These are phyloP conservation scores for Microthlaspi erraticum DNA, from an alignment of 345 rosid genomes.

Conservation along the genomic window DNA sequence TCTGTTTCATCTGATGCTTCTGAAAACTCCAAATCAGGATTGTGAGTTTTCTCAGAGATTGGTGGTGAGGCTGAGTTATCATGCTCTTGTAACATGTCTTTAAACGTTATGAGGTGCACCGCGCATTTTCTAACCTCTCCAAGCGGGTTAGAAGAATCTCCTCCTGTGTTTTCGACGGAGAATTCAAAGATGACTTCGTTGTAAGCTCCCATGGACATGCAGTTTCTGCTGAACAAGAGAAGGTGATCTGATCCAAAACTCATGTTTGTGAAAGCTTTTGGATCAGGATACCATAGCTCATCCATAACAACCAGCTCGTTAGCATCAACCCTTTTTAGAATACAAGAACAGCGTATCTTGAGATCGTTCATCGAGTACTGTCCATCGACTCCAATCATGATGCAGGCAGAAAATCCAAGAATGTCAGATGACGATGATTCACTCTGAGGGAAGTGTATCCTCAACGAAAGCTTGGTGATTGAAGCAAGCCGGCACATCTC, in stretches of 20 bases:
- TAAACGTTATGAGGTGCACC: slow-evolving; percentile 33
- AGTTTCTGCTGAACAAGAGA: slow-evolving; percentile 41
- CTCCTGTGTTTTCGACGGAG: slow-evolving; percentile 27
- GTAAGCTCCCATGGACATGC: slow-evolving; percentile 35
- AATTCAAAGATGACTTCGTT: slow-evolving; percentile 26
- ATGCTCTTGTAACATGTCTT: slow-evolving; percentile 38
- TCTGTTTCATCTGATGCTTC: slow-evolving; percentile 19
- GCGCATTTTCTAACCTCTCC: slow-evolving; percentile 39
- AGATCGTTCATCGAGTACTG: slow-evolving; percentile 34
- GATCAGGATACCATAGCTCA: slow-evolving; percentile 46
- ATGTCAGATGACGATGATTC: slow-evolving; percentile 17
- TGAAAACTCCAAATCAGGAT: slow-evolving; percentile 28
- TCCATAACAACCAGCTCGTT: slow-evolving; percentile 32
- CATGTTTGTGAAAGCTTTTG: slow-evolving; percentile 35
- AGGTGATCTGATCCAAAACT: slow-evolving; percentile 38
- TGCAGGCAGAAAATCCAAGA: slow-evolving; percentile 37
- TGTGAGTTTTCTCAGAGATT: slow-evolving; percentile 10
- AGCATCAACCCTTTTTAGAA: slow-evolving; percentile 20
- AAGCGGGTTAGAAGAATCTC: slow-evolving; percentile 18
- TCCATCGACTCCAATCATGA: slow-evolving; percentile 39
- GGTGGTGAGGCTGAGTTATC: slow-evolving; percentile 4
- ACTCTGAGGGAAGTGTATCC: slow-evolving; percentile 35
- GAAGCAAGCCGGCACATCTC: slow-evolving; percentile 37
- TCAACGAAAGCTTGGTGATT: slow-evolving; percentile 32
- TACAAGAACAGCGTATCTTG: slow-evolving; percentile 35